Percentiles rank a stretch among this genome's conserved stretches.
Evolutionary conservation across 139 green algal genomes (phyloP).

Genomic region (Chlorokybus atmophyticus): DNA sequence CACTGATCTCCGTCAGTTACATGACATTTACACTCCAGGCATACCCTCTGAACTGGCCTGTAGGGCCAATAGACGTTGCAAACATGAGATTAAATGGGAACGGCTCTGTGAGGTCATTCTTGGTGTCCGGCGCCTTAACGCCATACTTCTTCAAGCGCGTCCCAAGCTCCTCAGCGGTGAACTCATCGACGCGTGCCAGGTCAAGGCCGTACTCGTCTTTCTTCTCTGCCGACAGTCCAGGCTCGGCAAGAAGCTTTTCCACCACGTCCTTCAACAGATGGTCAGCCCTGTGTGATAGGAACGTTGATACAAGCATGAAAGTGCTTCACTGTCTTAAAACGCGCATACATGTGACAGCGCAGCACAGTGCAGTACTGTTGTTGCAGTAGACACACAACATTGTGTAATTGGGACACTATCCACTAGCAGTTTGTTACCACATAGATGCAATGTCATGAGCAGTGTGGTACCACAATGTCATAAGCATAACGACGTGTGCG

Average conservation of each 20-base stretch:
- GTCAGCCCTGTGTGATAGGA: conserved; percentile 59
- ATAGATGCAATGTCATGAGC: no score
- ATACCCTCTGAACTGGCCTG: conserved; percentile 6
- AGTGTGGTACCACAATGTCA: no score
- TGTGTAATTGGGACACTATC: no score
- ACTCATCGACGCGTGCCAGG: conserved; percentile 71
- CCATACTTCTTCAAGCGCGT: conserved; percentile 58
- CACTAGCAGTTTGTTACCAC: no score
- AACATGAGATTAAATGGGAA: conserved; percentile 99
- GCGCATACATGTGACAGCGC: no score
- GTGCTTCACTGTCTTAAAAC: no score
- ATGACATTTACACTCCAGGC: no score
- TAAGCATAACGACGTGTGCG: no score
- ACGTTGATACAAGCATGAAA: no score
- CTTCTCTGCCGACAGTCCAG: conserved; percentile 38
- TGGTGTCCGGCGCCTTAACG: conserved; percentile 81
- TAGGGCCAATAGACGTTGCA: conserved; percentile 38
- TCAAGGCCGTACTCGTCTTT: conserved; percentile 49
- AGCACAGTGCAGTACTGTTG: no score
- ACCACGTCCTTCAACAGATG: conserved; percentile 82
- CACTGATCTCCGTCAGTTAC: background rate
- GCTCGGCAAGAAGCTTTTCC: conserved; percentile 66
- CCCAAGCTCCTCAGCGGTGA: conserved; percentile 58
- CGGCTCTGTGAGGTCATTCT: conserved; percentile 75
- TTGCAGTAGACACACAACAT: no score